phyloP scores from a whole-genome alignment of 2,329 filamentous ascomycete species.

The Talaromyces marneffei region DNA sequence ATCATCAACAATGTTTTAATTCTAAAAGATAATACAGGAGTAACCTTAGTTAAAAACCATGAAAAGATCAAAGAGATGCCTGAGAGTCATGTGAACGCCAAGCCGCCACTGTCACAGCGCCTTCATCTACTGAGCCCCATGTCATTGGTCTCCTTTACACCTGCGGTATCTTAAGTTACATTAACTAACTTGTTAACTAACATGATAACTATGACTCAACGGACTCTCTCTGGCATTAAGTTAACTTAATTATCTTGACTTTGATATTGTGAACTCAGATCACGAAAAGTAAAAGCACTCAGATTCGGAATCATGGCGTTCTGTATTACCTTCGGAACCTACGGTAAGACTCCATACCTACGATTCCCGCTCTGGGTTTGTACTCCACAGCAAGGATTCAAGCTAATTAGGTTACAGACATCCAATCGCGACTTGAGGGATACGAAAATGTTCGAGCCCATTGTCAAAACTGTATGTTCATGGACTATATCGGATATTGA shows the following conservation, averaged over 20 bases:
- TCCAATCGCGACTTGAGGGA: constrained; percentile 40
- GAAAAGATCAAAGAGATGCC: too few species aligned
- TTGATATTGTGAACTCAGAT: neutral
- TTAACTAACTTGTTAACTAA: too few species aligned
- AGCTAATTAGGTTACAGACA: constrained; percentile 28
- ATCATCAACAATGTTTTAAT: neutral
- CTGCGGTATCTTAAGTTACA: neutral
- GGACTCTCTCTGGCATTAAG: neutral
- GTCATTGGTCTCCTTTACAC: neutral
- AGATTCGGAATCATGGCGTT: constrained; percentile 30
- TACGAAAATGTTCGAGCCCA: constrained; percentile 43
- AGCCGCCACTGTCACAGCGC: neutral
- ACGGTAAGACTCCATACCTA: constrained; percentile 26
- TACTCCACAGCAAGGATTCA: neutral
- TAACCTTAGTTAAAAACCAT: too few species aligned
- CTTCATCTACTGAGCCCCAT: neutral
- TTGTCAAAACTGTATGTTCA: constrained; percentile 40
- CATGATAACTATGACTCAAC: neutral
- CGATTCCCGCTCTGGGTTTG: neutral
- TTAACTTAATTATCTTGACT: neutral
- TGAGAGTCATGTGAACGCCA: neutral
- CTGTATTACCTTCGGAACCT: constrained; percentile 40
- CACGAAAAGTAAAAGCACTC: neutral
- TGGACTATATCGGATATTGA: neutral
- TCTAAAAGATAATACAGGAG: too few species aligned